Evolutionary conservation across 2,329 filamentous ascomycete genomes (phyloP), one percentile per base, ranked within the genome.

Genomic region (Talaromyces sp.): DNA sequence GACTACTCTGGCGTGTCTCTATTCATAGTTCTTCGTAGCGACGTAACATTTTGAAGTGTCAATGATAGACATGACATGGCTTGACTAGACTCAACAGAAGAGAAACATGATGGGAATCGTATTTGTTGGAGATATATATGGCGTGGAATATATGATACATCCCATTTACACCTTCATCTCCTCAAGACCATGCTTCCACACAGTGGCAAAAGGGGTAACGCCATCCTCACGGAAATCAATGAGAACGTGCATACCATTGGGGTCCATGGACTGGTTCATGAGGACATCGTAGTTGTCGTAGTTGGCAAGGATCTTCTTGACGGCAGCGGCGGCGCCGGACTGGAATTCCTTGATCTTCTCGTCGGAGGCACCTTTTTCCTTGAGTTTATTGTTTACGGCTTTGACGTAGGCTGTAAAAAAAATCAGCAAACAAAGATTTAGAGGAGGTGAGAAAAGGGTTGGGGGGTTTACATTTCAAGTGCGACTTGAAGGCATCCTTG

Each of bases 191-290:
- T 97, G 90, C 88, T 98, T 97, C 94, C 93, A 98, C 83, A 96
- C 83, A 71, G 88, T 90, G 74, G 96, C 85, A 78, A 86, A 99
- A 67, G 95, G 95, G 64, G 94, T 98, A 72, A 90, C 80, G 79
- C 95, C 95, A 74, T 98, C 95, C 80, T 97, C 93, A 74, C 95
- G 94, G 88, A 97, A 99, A 87, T 97, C 96, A 78, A 97, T 90
- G 72, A 97, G 91, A 70, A 93, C 85, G 74, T 97, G 85, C 95
- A 97, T 96, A 84, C 90, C 93, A 76, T 97, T 91, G 73, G 90
- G 89, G 82, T 96, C 87, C 92, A 96, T 96, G 73, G 88, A 90
- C 85, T 95, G 89, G 83, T 94, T 93, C 73, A 90, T 92, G 82
- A 90, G 91, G 82, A 97, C 94, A 81, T 98, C 94, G 80, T 90